Base-by-base conservation (phyloP, 78 protist species). In the Dictyostelium brefeldianum region DNA sequence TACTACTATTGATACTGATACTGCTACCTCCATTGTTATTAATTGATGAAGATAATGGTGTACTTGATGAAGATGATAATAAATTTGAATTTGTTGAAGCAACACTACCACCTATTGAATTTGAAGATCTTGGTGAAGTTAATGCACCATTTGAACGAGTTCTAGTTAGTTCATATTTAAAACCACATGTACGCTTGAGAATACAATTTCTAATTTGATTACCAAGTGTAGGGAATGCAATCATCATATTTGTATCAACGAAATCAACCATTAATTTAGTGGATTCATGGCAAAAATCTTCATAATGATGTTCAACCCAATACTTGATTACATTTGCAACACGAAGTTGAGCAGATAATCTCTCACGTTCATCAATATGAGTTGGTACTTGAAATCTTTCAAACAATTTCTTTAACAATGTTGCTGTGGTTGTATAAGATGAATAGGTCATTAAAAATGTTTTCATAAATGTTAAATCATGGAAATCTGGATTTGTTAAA, bases 241-340 rank as follows among this genome's bases (percentile, higher is more conserved):
- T 57, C 91, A 83, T 83, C 80, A 87, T 74, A 47, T 78, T 69
- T n/a, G 78, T 87, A 47, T 91, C 95, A 0, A 82, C 89, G 48
- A 91, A 91, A 41, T 79, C 85, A 4, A 81, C 90, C 89, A 91
- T 78, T 54, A 81, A 14, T 46, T 91, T 82, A 0, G 82, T 81
- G 1, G 90, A 74, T 36, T 59, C 80, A 50, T 51, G 56, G 1
- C 81, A 80, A 78, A 91, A 91, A 53, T 91, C 95, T 56, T 91
- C 90, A 53, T 82, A 83, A 71, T 91, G 95, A 73, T 91, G 89
- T 69, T 91, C 95, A 12, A 91, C 84, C 95, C 95, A 91, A 74
- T 82, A 82, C 25, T 91, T 91, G 18, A 91, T 77, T 18, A 83
- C 95, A 56, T 82, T 83, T 46, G 80, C 89, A 29, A 91, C 95